A percentile compares a stretch with the other conserved stretches of the same genome.
phyloP scores from a whole-genome alignment of 1,284 basidiomycete species.

The Puccinia polysora region DNA sequence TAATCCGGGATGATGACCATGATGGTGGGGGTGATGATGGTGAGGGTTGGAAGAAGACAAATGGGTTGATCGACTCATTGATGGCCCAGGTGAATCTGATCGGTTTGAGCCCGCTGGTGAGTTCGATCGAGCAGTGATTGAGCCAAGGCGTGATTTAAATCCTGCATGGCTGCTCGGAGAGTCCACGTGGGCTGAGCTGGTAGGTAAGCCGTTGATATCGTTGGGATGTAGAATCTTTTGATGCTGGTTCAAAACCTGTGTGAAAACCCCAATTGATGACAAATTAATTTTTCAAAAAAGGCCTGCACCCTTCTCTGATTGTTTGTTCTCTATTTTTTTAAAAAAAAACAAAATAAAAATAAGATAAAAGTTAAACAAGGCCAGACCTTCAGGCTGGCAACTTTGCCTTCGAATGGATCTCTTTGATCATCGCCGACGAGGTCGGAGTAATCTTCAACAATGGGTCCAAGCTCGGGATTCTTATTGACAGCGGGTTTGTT shows the following conservation, averaged over 20 bases:
- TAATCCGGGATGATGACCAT: constrained; percentile 55
- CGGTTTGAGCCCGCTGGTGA: constrained; percentile 55
- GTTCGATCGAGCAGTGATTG: constrained; percentile 58
- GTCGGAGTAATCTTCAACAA: constrained; percentile 86
- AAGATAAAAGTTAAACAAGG: too few species aligned
- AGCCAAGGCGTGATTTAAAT: constrained; percentile 6
- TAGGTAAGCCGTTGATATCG: constrained; percentile 40
- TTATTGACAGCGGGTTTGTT: background rate
- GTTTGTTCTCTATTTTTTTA: too few species aligned
- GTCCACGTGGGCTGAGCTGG: constrained; percentile 22
- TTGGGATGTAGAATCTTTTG: constrained; percentile 45
- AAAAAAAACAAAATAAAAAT: too few species aligned
- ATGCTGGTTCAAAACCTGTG: constrained; percentile 37
- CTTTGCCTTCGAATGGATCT: constrained; percentile 64
- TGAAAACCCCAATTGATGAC: background rate
- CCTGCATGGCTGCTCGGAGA: background rate
- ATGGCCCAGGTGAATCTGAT: constrained; percentile 63
- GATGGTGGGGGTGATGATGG: constrained; percentile 62
- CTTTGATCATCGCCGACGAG: constrained; percentile 64
- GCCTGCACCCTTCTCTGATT: too few species aligned
- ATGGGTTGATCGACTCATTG: constrained; percentile 49
- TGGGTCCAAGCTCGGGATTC: constrained; percentile 40
- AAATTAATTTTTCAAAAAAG: too few species aligned
- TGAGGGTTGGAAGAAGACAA: too few species aligned
- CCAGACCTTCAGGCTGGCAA: constrained; percentile 70